Evolutionary conservation across 2,329 filamentous ascomycete genomes (phyloP).

Genomic region (Zelopaecilomyces penicillatus): DNA sequence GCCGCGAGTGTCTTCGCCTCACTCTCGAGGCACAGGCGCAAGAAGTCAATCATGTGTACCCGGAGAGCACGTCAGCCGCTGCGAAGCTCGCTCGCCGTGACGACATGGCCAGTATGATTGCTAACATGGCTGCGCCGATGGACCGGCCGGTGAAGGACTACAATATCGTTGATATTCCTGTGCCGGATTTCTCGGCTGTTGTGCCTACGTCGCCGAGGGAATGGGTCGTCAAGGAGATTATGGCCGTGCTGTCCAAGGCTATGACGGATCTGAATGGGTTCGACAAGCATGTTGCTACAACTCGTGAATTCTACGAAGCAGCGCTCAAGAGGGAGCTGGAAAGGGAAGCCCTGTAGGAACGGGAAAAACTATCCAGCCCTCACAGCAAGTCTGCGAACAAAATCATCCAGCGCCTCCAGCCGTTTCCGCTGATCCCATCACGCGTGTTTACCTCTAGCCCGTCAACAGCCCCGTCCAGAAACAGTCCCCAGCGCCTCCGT

Average conservation of each 20-base stretch:
- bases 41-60: background rate
- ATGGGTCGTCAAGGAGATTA: conserved; percentile 12
- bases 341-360: background rate
- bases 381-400: no score
- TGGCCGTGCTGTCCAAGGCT: conserved; percentile 14
- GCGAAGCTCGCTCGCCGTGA: background rate
- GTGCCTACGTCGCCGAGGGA: conserved; percentile 14
- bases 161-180: conserved; percentile 10
- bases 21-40: conserved; percentile 10
- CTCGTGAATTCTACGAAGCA: conserved; percentile 11
- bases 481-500: no score
- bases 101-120: conserved; percentile 18
- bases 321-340: conserved; percentile 17
- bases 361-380: no score
- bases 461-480: no score
- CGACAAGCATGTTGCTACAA: conserved; percentile 14
- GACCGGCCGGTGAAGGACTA: conserved; percentile 11
- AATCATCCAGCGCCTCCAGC: no score
- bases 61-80: background rate
- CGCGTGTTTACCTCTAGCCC: no score
- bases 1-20: conserved; percentile 25
- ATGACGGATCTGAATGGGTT: conserved; percentile 15
- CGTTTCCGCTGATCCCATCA: no score
- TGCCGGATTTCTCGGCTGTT: conserved; percentile 11
- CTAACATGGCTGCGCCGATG: conserved; percentile 21